Conservation (phyloP, 768 basidiomycete genomes). For the Clavulina sp. region DNA sequence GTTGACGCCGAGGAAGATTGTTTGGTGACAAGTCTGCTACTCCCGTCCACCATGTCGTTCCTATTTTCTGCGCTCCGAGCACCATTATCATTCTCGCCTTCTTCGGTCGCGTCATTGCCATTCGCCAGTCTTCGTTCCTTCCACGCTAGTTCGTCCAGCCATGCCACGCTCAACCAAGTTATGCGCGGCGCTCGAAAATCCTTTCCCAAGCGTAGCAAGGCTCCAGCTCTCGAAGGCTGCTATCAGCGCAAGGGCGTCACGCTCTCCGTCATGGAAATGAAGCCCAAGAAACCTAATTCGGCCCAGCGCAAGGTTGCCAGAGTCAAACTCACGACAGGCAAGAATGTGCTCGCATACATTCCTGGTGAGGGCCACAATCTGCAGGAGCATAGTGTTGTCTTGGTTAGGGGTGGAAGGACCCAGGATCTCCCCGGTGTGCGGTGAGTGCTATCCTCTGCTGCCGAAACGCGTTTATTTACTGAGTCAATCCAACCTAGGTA, state of each 20-base stretch:
- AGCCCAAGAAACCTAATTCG: slow-evolving; percentile 97
- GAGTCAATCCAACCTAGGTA: slow-evolving; percentile 41
- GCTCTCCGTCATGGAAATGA: slow-evolving; percentile 57
- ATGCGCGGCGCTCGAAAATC: slow-evolving; percentile 46
- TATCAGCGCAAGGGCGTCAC: slow-evolving; percentile 90
- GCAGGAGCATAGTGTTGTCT: slow-evolving; percentile 92
- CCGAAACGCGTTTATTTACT: not conserved
- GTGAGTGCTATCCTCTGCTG: slow-evolving; percentile 27
- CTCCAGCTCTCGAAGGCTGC: slow-evolving; percentile 63
- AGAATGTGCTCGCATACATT: slow-evolving; percentile 82
- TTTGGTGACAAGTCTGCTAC: too few species aligned
- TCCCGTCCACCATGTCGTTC: too few species aligned
- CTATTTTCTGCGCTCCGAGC: too few species aligned
- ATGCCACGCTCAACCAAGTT: slow-evolving; percentile 72
- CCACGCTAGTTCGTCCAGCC: slow-evolving; percentile 12
- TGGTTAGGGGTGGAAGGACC: slow-evolving; percentile 86
- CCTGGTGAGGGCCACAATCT: slow-evolving; percentile 95
- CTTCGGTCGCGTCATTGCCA: too few species aligned
- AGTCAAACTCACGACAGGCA: slow-evolving; percentile 80
- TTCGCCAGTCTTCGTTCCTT: slow-evolving; percentile 9
- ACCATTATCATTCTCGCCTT: too few species aligned
- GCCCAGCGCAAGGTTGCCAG: slow-evolving; percentile 94
- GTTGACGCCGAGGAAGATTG: too few species aligned
- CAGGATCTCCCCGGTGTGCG: slow-evolving; percentile 97
- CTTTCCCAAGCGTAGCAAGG: slow-evolving; percentile 35